Base-by-base conservation (phyloP, 2,329 filamentous ascomycete genomes). In the Teratosphaeria epicoccoides region DNA sequence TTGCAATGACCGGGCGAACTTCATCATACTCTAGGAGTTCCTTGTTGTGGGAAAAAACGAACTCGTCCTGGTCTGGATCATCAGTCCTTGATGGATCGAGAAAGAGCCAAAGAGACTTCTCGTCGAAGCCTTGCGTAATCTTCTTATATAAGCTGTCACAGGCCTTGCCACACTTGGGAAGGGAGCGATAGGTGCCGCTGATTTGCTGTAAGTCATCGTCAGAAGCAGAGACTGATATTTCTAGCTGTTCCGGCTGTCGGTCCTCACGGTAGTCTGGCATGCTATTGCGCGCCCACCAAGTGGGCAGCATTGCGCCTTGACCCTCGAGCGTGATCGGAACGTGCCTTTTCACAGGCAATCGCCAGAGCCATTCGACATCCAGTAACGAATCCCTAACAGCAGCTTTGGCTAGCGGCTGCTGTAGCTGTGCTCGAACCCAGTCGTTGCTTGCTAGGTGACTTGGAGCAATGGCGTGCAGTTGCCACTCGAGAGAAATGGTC, bases 111-210 rank as follows among this genome's bases (percentile, higher is more conserved):
- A 82, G 50, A 1, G 69, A 60, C 47, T 58, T 49, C 3, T 53
- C 53, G 14, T 6, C 50, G 7, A 23, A 24, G 24, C 59, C 33
- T 24, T 50, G 14, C 48, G 55, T 45, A 20, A 48, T 49, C 25
- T 67, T 73, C 57, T 73, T 75, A 63, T 83, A 82, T 22, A 84
- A 63, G 49, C 75, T 74, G 14, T 73, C 70, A 22, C 67, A 72
- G 0, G 81, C 75, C 3, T 77, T 82, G 4, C 80, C 81, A 58
- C 82, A 85, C 5, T 76, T 65, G 10, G 72, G 74, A 1, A 80
- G 66, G 9, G 75, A 66, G 6, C 68, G 57, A 57, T 82, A 85
- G 0, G 61, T 61, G 2, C 82, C 82, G 2, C 61, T 62, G 6
- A 43, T 17, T 26, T 7, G 17, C 11, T 3, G 17, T 6, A 20